phyloP scores from a whole-genome alignment of 805 yeast genomes.

The Candida maesae region DNA sequence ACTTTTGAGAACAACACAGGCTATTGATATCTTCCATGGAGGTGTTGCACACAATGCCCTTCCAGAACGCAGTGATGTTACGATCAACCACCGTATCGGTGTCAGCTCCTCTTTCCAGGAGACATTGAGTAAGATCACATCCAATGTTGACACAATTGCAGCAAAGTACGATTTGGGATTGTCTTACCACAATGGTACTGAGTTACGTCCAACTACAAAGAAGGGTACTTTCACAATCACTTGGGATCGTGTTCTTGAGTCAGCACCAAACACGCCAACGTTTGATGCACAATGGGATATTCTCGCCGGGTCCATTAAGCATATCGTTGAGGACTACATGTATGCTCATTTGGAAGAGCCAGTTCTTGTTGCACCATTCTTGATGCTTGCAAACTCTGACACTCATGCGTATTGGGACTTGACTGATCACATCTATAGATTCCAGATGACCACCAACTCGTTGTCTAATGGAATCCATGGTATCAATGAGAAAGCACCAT shows the following conservation, averaged over 20 bases:
- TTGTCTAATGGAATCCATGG: slow-evolving; percentile 13
- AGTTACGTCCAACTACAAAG: slow-evolving; percentile 3
- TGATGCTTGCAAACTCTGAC: slow-evolving; percentile 19
- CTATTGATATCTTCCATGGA: slow-evolving; percentile 56
- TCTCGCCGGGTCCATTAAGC: slow-evolving; percentile 57
- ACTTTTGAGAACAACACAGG: slow-evolving; percentile 31
- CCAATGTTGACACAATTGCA: slow-evolving; percentile 37
- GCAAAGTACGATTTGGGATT: slow-evolving; percentile 30
- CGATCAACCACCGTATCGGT: slow-evolving; percentile 54
- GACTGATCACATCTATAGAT: slow-evolving; percentile 20
- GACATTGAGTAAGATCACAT: slow-evolving; percentile 30
- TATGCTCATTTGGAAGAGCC: slow-evolving; percentile 6
- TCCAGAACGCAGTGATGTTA: slow-evolving; percentile 50
- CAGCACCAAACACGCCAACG: not conserved
- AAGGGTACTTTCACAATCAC: slow-evolving; percentile 29
- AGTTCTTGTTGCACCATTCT: slow-evolving; percentile 9
- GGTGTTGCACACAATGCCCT: slow-evolving; percentile 66
- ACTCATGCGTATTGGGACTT: slow-evolving; percentile 17
- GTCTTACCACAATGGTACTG: slow-evolving; percentile 14
- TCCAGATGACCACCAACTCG: slow-evolving; percentile 7
- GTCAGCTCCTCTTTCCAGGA: slow-evolving; percentile 38
- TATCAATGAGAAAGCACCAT: slow-evolving; percentile 17
- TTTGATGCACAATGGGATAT: slow-evolving; percentile 38
- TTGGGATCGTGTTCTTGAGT: not conserved
- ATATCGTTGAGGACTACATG: slow-evolving; percentile 52